Evolutionary conservation across 2,329 filamentous ascomycete genomes (phyloP), one percentile per base, ranked within the genome.

Genomic region (Fulvia fulva): DNA sequence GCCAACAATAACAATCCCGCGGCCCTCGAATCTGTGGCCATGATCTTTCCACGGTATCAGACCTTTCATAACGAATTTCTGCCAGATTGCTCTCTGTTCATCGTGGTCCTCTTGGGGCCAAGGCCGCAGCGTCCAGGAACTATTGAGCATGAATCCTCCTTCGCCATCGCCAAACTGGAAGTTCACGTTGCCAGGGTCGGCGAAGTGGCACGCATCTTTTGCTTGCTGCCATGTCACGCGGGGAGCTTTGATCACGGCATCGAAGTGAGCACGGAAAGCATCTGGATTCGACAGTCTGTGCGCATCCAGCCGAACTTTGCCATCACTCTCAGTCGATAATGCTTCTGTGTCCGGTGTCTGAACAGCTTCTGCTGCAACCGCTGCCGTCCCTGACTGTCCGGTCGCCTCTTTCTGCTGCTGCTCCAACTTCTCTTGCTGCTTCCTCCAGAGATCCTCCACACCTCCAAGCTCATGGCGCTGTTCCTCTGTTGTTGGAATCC

Each of bases 1-100:
- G 4, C 67, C 70, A 23, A 72, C 67, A 34, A 72, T 67, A 23
- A 73, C 69, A 34, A 72, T 68, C 4, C 70, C 70, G 6, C 67
- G 65, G 11, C 70, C 70, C 5, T 59, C 53, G 55, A 71, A 71
- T 53, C 62, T 58, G 60, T 64, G 37, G 9, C 47, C 26, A 16
- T 59, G 51, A 23, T 58, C 52, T 32, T 53, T 59, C 41, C 56
- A 69, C 1, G 64, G 64, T 3, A 67, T 46, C 14, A 69, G 43
- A 2, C 52, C 61, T 11, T 55, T 56, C 32, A 58, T 55, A 7
- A 69, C 54, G 43, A 59, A 64, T 7, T 59, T 49, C 16, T 68
- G 66, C 67, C 66, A 68, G 23, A 49, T 50, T 21, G 55, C 45
- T 53, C 64, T 59, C 30, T 59, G 53, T 12, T 37, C 23, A 16